Conservation (phyloP, 495 filamentous ascomycete genomes). For the Clohesyomyces aquaticus region DNA sequence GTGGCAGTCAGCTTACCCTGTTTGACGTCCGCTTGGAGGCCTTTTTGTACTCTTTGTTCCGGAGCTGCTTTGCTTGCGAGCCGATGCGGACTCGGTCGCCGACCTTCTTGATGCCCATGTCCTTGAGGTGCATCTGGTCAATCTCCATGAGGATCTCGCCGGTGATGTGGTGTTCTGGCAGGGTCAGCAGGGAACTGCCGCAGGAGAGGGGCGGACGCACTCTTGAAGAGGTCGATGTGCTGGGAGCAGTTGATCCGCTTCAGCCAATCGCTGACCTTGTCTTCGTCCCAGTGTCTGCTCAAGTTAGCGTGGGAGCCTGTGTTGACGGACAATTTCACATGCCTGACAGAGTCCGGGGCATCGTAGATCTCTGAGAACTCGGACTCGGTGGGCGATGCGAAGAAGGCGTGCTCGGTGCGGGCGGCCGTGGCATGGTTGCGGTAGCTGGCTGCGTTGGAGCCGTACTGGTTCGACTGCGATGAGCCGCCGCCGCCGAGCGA, state of each 20-base stretch:
- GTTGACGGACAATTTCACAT: constrained; percentile 29
- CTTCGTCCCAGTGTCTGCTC: constrained; percentile 81
- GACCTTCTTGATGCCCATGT: constrained; percentile 98
- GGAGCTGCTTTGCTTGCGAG: constrained; percentile 85
- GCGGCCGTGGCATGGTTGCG: constrained; percentile 59
- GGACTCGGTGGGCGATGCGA: constrained; percentile 87
- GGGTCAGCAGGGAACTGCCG: constrained; percentile 20
- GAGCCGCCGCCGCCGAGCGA: constrained; percentile 59
- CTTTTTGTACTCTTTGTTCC: constrained; percentile 81
- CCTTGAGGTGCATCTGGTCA: constrained; percentile 93
- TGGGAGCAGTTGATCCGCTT: constrained; percentile 87
- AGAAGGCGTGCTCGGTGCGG: constrained; percentile 62
- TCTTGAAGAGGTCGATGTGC: constrained; percentile 88
- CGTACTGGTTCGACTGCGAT: constrained; percentile 56
- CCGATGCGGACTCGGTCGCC: constrained; percentile 95
- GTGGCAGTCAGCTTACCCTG: constrained; percentile 61
- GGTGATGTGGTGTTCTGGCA: constrained; percentile 84
- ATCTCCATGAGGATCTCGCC: constrained; percentile 95
- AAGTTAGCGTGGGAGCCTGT: not conserved
- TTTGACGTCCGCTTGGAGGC: constrained; percentile 74
- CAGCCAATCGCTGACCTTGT: constrained; percentile 86
- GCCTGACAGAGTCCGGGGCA: constrained; percentile 65
- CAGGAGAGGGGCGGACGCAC: constrained; percentile 47
- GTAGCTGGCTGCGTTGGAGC: constrained; percentile 59
- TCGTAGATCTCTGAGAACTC: constrained; percentile 84